A percentile compares a stretch with the other conserved stretches of the same genome.
These are phyloP conservation scores for Psilocybe mexicana DNA, from an alignment of 1,284 basidiomycete genomes.

Conservation along the genomic window DNA sequence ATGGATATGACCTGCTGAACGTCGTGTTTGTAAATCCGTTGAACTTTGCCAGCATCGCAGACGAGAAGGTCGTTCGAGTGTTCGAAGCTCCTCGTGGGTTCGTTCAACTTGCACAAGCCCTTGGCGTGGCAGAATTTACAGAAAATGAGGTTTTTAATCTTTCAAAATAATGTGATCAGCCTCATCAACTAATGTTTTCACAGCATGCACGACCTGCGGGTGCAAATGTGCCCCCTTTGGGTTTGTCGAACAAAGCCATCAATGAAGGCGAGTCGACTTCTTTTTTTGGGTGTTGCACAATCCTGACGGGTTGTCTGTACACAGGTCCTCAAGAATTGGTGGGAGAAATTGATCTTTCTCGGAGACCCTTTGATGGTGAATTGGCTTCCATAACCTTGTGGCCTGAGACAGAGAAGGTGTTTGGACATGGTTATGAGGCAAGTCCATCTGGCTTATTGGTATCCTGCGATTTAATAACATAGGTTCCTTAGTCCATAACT, in stretches of 20 bases:
- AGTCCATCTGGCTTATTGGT: slow-evolving; percentile 11
- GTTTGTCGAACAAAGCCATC: slow-evolving; percentile 46
- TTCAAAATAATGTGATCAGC: background rate
- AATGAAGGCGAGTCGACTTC: slow-evolving; percentile 48
- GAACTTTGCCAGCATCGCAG: slow-evolving; percentile 83
- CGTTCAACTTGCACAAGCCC: slow-evolving; percentile 55
- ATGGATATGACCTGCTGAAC: slow-evolving; percentile 91
- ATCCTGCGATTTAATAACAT: background rate
- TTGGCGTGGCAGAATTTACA: slow-evolving; percentile 49
- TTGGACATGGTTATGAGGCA: slow-evolving; percentile 97
- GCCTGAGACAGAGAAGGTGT: slow-evolving; percentile 97
- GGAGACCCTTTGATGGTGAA: slow-evolving; percentile 81
- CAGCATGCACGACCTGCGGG: slow-evolving; percentile 34
- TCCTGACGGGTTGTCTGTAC: background rate
- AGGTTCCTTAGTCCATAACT: slow-evolving; percentile 62
- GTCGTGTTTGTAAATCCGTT: slow-evolving; percentile 75
- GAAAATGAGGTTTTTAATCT: slow-evolving; percentile 43
- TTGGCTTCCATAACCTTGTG: slow-evolving; percentile 87
- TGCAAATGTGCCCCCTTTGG: slow-evolving; percentile 41
- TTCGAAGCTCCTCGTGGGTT: slow-evolving; percentile 88
- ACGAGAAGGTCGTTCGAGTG: slow-evolving; percentile 90
- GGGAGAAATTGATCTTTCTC: slow-evolving; percentile 20
- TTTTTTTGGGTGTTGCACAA: background rate
- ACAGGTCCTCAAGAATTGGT: slow-evolving; percentile 24
- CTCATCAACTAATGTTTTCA: background rate